These are phyloP conservation scores for Bassia scoparia DNA, from an alignment of 148 eudicot species.

Conservation along the genomic window DNA sequence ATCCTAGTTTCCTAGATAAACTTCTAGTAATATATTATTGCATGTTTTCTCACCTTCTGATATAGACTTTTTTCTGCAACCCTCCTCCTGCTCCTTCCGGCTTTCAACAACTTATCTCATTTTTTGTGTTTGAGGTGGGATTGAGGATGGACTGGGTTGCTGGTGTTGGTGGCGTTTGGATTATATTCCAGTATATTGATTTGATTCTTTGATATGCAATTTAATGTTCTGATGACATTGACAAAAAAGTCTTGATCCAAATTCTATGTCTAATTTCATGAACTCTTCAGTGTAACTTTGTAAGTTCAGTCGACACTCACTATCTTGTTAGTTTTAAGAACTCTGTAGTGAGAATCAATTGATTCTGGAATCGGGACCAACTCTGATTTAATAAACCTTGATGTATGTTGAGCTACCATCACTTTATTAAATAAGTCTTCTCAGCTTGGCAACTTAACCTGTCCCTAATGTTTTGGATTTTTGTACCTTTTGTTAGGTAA, in stretches of 20 bases:
- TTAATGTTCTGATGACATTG: no score
- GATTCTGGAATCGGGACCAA: not conserved
- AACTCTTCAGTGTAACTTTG: not conserved
- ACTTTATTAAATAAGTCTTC: not conserved
- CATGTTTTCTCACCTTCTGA: not conserved
- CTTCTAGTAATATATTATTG: not conserved
- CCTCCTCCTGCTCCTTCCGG: no score
- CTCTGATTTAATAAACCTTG: not conserved
- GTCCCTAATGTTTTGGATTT: not conserved
- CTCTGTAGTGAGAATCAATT: not conserved
- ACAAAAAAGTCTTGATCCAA: not conserved
- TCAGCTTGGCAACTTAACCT: not conserved
- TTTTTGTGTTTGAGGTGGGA: no score
- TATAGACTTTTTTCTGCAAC: not conserved
- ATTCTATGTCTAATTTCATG: not conserved
- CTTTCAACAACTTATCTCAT: no score
- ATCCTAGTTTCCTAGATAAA: not conserved
- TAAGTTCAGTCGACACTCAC: not conserved
- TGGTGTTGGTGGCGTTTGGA: not conserved
- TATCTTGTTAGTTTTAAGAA: not conserved
- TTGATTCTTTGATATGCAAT: not conserved
- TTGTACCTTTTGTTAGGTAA: slow-evolving; percentile 46
- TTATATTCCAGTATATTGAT: no score
- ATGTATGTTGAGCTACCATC: not conserved
- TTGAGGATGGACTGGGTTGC: not conserved